A percentile compares a stretch with the other conserved stretches of the same genome.
These are phyloP conservation scores for Starmerella apis DNA, from an alignment of 805 yeast species.

Conservation along the genomic window DNA sequence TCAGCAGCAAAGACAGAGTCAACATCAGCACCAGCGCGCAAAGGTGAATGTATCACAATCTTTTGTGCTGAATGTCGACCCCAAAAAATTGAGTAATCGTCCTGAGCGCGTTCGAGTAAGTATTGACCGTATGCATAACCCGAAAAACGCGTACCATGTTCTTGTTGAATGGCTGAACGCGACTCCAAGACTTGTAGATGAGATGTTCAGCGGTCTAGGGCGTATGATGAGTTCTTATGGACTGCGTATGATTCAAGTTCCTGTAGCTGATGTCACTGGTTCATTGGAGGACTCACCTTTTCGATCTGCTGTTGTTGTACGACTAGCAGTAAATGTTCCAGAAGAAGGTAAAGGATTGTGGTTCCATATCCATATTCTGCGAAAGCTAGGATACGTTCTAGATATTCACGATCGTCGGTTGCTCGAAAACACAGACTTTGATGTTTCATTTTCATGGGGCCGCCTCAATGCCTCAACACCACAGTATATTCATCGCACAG, in stretches of 20 bases:
- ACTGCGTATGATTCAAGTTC: slow-evolving; percentile 69
- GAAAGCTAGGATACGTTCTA: slow-evolving; percentile 59
- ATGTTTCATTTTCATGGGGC: slow-evolving; percentile 86
- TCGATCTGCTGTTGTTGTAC: slow-evolving; percentile 67
- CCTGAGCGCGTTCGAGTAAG: slow-evolving; percentile 74
- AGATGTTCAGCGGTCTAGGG: slow-evolving; percentile 63
- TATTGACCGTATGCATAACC: slow-evolving; percentile 85
- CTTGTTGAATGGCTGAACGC: slow-evolving; percentile 88
- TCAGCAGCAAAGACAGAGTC: neutral
- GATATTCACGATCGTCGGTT: slow-evolving; percentile 47
- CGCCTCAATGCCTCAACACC: slow-evolving; percentile 37
- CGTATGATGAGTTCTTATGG: slow-evolving; percentile 81
- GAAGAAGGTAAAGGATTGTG: slow-evolving; percentile 35
- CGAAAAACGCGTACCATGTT: slow-evolving; percentile 87
- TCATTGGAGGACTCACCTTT: slow-evolving; percentile 74
- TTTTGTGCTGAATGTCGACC: slow-evolving; percentile 44
- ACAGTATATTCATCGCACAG: slow-evolving; percentile 83
- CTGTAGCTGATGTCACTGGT: slow-evolving; percentile 76
- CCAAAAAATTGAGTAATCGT: slow-evolving; percentile 55
- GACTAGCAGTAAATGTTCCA: slow-evolving; percentile 48
- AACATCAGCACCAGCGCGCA: neutral
- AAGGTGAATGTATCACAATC: slow-evolving; percentile 20
- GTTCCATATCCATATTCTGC: slow-evolving; percentile 67
- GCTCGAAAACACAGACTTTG: slow-evolving; percentile 49
- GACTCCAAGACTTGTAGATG: slow-evolving; percentile 76